These are phyloP conservation scores for Raphidocelis subcapitata DNA, from an alignment of 139 green algal genomes.

Conservation along the genomic window DNA sequence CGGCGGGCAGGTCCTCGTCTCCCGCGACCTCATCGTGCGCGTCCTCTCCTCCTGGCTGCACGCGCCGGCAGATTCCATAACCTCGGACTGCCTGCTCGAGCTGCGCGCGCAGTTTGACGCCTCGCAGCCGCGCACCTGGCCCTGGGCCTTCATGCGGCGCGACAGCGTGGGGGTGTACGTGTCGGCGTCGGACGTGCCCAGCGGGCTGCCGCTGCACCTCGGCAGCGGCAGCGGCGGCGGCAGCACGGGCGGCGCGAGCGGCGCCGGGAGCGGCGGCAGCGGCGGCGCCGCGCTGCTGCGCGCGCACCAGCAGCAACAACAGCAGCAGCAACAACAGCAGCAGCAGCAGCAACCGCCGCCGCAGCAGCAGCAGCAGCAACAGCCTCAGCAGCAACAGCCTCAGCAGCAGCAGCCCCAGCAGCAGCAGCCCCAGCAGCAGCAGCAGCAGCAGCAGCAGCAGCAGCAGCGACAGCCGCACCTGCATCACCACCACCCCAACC, in stretches of 20 bases:
- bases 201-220: constrained; percentile 1
- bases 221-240: background rate
- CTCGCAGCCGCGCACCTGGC: background rate
- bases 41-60: constrained; percentile 9
- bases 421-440: background rate
- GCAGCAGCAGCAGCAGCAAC: background rate
- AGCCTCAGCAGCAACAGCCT: background rate
- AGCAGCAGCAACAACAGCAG: constrained; percentile 2
- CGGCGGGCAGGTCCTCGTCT: constrained; percentile 43
- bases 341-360: background rate
- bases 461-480: background rate
- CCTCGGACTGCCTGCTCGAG: constrained; percentile 8
- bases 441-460: background rate
- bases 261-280: background rate
- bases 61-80: background rate
- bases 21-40: constrained; percentile 27
- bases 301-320: background rate
- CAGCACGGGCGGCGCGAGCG: background rate
- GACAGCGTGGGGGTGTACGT: background rate
- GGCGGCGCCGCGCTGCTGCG: background rate
- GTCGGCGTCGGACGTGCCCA: background rate
- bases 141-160: constrained; percentile 15
- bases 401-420: background rate
- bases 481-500: background rate
- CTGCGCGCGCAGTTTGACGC: constrained; percentile 4